Base-by-base conservation (phyloP, 768 basidiomycete genomes). In the Trametes cingulata region DNA sequence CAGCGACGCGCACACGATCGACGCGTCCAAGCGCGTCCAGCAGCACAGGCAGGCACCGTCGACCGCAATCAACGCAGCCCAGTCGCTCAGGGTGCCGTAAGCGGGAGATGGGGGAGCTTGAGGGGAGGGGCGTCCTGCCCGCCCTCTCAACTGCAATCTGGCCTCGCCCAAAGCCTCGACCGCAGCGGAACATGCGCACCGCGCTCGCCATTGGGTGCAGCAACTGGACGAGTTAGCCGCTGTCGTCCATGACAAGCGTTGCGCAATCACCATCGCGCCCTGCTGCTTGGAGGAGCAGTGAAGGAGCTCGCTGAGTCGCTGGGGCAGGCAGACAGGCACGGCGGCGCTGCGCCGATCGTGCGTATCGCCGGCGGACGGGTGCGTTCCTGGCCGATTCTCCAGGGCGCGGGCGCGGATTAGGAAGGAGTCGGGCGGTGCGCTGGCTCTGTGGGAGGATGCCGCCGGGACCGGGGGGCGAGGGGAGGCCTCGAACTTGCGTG, bases 351-450 rank as follows among this genome's bases (percentile, higher is more conserved):
- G 10, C 29, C 29, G 29, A 33, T 33, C 29, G 29, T 33, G 29
- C 29, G 29, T 33, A 33, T 33, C 29, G 29, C 29, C 29, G 29
- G 29, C 29, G 29, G 29, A 33, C 29, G 29, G 46, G 24, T 19
- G 29, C 22, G 49, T 51, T 33, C 49, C 49, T 51, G 49, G 49
- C 49, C 37, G 49, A 35, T 7, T 51, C 49, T 36, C 36, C 49
- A 37, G 49, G 35, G 29, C 29, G 29, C 14, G n/a, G 20, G 19
- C 35, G 49, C n/a, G 35, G 19, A 51, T 51, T 19, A 17, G 49
- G 49, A 36, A 51, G 36, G 49, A 37, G 17, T 7, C 13, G 49
- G 13, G 36, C 36, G 36, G 33, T 10, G 20, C 0, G 36, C 19
- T 51, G 49, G 49, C 37, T 22, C 17, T n/a, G 33, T 13, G 35